Conservation (phyloP, 2,329 filamentous ascomycete genomes). For the Chrysosporium queenslandicum region DNA sequence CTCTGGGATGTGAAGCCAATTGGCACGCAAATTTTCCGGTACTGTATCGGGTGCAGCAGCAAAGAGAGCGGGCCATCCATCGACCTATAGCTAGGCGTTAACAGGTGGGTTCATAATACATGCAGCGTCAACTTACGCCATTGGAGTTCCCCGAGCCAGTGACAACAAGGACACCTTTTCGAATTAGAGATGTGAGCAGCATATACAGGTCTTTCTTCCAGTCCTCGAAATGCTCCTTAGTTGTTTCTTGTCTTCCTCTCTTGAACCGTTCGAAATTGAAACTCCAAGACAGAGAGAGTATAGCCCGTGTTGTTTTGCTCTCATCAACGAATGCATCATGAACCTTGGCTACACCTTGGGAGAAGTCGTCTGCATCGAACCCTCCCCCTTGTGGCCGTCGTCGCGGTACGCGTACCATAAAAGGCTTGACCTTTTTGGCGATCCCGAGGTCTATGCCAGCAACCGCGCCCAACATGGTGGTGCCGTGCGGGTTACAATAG, state of each 20-base stretch:
- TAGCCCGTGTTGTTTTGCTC: conserved; percentile 10
- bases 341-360: conserved; percentile 5
- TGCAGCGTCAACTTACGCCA: background rate
- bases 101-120: background rate
- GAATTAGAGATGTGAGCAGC: conserved; percentile 6
- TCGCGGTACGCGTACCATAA: conserved; percentile 11
- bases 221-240: background rate
- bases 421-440: conserved; percentile 11
- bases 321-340: background rate
- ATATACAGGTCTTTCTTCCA: background rate
- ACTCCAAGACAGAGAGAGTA: conserved; percentile 3
- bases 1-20: conserved; percentile 11
- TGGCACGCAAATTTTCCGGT: too few species aligned
- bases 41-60: background rate
- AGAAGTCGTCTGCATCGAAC: background rate
- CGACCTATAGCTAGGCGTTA: conserved; percentile 1
- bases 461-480: conserved; percentile 10
- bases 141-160: conserved; percentile 7
- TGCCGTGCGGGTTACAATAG: conserved; percentile 12
- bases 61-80: conserved; percentile 11
- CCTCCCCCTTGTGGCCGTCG: background rate
- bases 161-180: conserved; percentile 13
- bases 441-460: conserved; percentile 8
- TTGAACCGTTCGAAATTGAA: background rate
- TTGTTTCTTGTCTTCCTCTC: background rate